Conservation (phyloP, 2,329 filamentous ascomycete genomes). For the Fusarium graminum region DNA sequence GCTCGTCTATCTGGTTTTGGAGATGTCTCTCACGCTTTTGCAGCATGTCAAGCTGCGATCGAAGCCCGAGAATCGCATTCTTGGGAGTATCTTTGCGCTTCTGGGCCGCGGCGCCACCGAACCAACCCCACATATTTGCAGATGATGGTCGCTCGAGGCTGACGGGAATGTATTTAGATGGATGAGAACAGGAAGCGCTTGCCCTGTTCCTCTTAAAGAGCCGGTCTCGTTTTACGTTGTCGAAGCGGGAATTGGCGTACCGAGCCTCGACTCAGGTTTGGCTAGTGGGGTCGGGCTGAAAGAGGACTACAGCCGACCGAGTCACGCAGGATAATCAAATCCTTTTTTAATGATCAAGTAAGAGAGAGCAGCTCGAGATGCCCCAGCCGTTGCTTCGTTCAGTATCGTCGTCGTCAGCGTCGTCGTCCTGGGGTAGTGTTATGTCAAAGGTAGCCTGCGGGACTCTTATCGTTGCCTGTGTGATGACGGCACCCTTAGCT, state of each 20-base stretch:
- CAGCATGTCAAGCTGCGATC: slow-evolving; percentile 94
- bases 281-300: slow-evolving; percentile 49
- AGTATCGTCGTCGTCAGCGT: slow-evolving; percentile 38
- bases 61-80: slow-evolving; percentile 91
- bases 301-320: slow-evolving; percentile 14
- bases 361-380: not conserved
- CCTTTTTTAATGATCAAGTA: not conserved
- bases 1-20: slow-evolving; percentile 91
- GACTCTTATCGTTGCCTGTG: slow-evolving; percentile 51
- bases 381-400: slow-evolving; percentile 10
- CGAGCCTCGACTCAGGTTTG: slow-evolving; percentile 36
- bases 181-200: slow-evolving; percentile 23
- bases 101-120: slow-evolving; percentile 84
- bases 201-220: slow-evolving; percentile 31
- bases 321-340: slow-evolving; percentile 7
- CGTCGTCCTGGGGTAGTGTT: slow-evolving; percentile 39
- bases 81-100: slow-evolving; percentile 95
- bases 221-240: slow-evolving; percentile 26
- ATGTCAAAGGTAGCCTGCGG: slow-evolving; percentile 43
- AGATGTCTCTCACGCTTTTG: slow-evolving; percentile 95
- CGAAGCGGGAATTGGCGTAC: slow-evolving; percentile 45
- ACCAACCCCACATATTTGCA: slow-evolving; percentile 83
- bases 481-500: slow-evolving; percentile 52
- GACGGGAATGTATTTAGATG: slow-evolving; percentile 1
- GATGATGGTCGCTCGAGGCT: slow-evolving; percentile 23